Percentiles rank a stretch among this genome's conserved stretches.
Evolutionary conservation across 2,329 filamentous ascomycete species (phyloP).

Genomic region (Lanzia echinophila): DNA sequence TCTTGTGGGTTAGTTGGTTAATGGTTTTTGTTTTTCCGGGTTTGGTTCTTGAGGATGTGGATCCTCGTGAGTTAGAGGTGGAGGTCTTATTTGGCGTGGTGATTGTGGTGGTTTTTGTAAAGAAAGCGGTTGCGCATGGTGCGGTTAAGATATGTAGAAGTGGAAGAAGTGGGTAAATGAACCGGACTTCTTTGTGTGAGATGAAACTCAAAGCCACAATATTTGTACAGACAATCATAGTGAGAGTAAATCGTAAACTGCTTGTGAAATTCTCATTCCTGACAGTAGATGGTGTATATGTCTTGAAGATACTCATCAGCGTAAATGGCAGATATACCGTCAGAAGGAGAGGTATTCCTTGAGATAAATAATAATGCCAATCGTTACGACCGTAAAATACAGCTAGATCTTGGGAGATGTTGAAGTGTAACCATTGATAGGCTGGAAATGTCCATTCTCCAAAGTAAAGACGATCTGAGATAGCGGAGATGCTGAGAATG

Average conservation of each 20-base stretch:
- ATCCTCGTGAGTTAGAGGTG: constrained; percentile 23
- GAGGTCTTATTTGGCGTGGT: constrained; percentile 13
- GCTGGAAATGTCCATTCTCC: constrained; percentile 82
- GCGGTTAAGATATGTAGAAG: constrained; percentile 77
- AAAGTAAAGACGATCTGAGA: constrained; percentile 75
- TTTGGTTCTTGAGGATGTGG: no score
- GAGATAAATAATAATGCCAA: constrained; percentile 87
- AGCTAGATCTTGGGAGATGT: constrained; percentile 78
- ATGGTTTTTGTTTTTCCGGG: no score
- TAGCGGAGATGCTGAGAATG: constrained; percentile 55
- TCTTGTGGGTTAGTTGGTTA: constrained; percentile 39
- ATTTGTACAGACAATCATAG: constrained; percentile 51
- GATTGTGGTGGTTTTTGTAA: constrained; percentile 24
- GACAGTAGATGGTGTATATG: constrained; percentile 13
- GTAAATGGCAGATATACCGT: constrained; percentile 78
- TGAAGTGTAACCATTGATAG: constrained; percentile 82
- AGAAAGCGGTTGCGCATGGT: constrained; percentile 54
- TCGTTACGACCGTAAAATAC: constrained; percentile 89
- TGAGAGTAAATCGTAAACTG: constrained; percentile 37
- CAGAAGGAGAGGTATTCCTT: constrained; percentile 81
- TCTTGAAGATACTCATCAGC: constrained; percentile 44
- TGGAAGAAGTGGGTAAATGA: constrained; percentile 88
- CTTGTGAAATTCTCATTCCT: neutral
- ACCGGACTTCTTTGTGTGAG: constrained; percentile 94
- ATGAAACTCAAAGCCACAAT: constrained; percentile 64